Conservation (phyloP, 2,329 filamentous ascomycete species). For the Berkeleyomyces rouxiae region DNA sequence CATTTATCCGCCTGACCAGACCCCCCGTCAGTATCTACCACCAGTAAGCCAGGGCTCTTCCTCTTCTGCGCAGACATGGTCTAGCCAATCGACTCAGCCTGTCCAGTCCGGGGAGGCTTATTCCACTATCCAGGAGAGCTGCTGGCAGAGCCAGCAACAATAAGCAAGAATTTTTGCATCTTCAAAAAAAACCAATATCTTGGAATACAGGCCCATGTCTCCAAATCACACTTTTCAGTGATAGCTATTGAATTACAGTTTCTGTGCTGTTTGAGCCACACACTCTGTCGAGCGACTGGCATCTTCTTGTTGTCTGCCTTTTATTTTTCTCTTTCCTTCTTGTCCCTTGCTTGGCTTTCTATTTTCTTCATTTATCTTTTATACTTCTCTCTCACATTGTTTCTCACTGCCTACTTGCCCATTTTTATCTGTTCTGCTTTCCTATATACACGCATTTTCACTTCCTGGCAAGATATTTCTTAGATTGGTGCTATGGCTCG, state of each 20-base stretch:
- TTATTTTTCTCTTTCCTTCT: neutral
- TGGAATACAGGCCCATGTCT: too few relatives aligned
- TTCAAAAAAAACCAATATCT: too few relatives aligned
- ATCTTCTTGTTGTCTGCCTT: neutral
- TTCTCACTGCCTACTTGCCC: conserved; percentile 3
- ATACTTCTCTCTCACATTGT: conserved; percentile 12
- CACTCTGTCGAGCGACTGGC: too few relatives aligned
- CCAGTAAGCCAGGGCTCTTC: conserved; percentile 36
- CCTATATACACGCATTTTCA: too few relatives aligned
- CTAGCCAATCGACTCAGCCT: conserved; percentile 45
- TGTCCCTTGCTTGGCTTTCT: conserved; percentile 13
- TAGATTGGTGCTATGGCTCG: too few relatives aligned
- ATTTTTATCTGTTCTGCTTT: too few relatives aligned
- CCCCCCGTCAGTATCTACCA: conserved; percentile 51
- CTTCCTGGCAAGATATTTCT: too few relatives aligned
- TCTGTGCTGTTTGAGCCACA: neutral
- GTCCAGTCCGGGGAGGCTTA: neutral
- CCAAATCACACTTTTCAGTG: neutral
- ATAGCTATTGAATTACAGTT: neutral
- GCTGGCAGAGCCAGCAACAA: conserved; percentile 34
- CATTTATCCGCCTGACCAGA: conserved; percentile 46
- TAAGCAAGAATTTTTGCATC: neutral
- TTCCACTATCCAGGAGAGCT: conserved; percentile 25
- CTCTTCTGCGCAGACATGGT: conserved; percentile 33
- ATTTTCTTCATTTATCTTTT: conserved; percentile 12